Conservation (phyloP, 2,329 filamentous ascomycete species). For the Paracamarosporium sp. region DNA sequence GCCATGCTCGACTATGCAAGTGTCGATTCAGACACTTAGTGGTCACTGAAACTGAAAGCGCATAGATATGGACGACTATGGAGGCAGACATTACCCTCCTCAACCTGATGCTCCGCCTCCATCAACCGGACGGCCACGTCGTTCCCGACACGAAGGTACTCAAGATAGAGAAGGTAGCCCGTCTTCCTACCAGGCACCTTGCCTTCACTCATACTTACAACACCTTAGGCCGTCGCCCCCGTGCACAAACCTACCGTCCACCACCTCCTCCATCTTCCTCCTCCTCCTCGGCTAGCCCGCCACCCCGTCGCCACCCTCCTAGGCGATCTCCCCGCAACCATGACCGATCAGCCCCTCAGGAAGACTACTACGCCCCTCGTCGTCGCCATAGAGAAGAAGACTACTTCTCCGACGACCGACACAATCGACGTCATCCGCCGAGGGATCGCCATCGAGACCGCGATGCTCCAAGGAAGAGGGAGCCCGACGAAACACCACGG, state of each 20-base stretch:
- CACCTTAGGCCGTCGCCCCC: slow-evolving; percentile 5
- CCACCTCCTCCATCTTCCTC: background rate
- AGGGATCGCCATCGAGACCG: background rate
- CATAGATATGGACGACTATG: slow-evolving; percentile 16
- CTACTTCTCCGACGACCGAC: slow-evolving; percentile 21
- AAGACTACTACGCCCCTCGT: slow-evolving; percentile 13
- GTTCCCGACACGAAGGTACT: slow-evolving; percentile 8
- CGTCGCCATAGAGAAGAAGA: slow-evolving; percentile 17
- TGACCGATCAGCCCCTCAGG: slow-evolving; percentile 1
- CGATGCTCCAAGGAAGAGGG: background rate
- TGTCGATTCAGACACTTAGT: background rate
- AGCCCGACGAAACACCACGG: background rate
- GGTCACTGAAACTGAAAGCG: background rate
- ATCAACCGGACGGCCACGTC: background rate
- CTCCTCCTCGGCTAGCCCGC: slow-evolving; percentile 10
- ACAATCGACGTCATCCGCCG: slow-evolving; percentile 14
- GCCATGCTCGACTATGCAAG: background rate
- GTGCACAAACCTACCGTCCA: slow-evolving; percentile 7
- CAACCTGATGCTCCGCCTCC: slow-evolving; percentile 11
- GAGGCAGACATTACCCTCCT: slow-evolving; percentile 10
- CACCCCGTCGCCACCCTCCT: slow-evolving; percentile 8
- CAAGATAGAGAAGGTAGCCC: slow-evolving; percentile 1
- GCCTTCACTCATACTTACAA: background rate
- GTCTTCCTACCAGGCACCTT: background rate
- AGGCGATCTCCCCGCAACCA: slow-evolving; percentile 5